phyloP scores from a whole-genome alignment of 441 rosid species.

The Arabidopsis hybrid region DNA sequence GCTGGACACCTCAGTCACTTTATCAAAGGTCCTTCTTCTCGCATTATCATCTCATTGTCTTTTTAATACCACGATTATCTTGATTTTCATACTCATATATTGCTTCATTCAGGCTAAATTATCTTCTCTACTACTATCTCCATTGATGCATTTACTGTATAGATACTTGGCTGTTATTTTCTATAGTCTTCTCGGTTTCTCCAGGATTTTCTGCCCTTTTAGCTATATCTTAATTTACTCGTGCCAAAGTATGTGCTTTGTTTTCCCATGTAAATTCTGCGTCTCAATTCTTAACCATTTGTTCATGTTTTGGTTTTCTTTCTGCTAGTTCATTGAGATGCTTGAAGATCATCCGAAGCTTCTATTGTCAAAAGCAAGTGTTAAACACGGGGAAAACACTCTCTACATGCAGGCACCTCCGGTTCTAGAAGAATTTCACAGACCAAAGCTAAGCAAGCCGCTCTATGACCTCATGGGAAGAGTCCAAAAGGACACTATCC shows the following conservation, averaged over 20 bases:
- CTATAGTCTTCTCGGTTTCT: neutral
- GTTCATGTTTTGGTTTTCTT: neutral
- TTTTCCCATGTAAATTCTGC: neutral
- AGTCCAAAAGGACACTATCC: conserved; percentile 60
- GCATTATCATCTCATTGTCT: conserved; percentile 22
- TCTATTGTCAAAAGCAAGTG: conserved; percentile 75
- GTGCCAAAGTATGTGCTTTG: neutral
- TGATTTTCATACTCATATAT: conserved; percentile 3
- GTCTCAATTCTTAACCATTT: conserved; percentile 3
- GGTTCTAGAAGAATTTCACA: conserved; percentile 87
- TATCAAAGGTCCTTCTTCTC: conserved; percentile 68
- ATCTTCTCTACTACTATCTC: conserved; percentile 6
- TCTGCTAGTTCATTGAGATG: conserved; percentile 68
- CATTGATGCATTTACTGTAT: conserved; percentile 6
- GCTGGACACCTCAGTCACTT: conserved; percentile 71
- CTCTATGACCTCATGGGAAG: conserved; percentile 87
- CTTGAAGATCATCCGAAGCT: conserved; percentile 85
- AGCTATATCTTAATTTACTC: neutral
- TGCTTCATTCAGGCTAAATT: conserved; percentile 1
- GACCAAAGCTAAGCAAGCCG: conserved; percentile 64
- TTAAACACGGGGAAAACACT: conserved; percentile 61
- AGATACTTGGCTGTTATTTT: conserved; percentile 6
- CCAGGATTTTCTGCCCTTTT: neutral
- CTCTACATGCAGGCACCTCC: conserved; percentile 97
- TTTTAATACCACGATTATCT: conserved; percentile 11